These are phyloP conservation scores for Lophium mytilinum DNA, from an alignment of 495 filamentous ascomycete genomes.

Conservation along the genomic window DNA sequence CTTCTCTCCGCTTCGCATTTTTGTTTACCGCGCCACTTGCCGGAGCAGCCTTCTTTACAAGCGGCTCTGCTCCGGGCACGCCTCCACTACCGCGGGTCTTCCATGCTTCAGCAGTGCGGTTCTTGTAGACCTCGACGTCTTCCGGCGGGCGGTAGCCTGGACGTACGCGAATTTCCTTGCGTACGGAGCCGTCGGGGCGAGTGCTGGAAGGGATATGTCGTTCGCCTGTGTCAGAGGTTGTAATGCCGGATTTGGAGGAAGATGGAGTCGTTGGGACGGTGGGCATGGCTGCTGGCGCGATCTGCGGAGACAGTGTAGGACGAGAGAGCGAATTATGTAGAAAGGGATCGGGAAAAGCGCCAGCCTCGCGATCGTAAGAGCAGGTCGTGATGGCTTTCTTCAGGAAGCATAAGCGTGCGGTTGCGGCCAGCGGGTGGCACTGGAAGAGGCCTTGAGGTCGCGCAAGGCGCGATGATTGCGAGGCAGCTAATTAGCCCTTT, in stretches of 20 bases:
- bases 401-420: too few species aligned
- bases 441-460: too few species aligned
- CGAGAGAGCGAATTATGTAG: too few species aligned
- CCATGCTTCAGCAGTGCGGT: constrained; percentile 77
- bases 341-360: too few species aligned
- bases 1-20: constrained; percentile 88
- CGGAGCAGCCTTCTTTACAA: constrained; percentile 33
- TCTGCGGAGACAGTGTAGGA: too few species aligned
- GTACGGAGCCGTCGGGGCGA: constrained; percentile 77
- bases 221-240: constrained; percentile 62
- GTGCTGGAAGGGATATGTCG: constrained; percentile 80
- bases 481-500: too few species aligned
- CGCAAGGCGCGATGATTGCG: too few species aligned
- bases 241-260: constrained; percentile 67
- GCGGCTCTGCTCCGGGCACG: constrained; percentile 69
- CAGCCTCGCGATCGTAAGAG: too few species aligned
- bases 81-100: constrained; percentile 70
- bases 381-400: too few species aligned
- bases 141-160: constrained; percentile 93
- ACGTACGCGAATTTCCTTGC: constrained; percentile 85
- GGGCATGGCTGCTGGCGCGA: constrained; percentile 5
- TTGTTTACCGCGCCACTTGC: constrained; percentile 56
- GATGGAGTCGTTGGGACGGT: constrained; percentile 37
- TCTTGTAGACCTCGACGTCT: constrained; percentile 94
- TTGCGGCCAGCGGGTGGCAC: too few species aligned